Conservation (phyloP, 202 grass and related monocot species). For the Digitaria exilis region DNA sequence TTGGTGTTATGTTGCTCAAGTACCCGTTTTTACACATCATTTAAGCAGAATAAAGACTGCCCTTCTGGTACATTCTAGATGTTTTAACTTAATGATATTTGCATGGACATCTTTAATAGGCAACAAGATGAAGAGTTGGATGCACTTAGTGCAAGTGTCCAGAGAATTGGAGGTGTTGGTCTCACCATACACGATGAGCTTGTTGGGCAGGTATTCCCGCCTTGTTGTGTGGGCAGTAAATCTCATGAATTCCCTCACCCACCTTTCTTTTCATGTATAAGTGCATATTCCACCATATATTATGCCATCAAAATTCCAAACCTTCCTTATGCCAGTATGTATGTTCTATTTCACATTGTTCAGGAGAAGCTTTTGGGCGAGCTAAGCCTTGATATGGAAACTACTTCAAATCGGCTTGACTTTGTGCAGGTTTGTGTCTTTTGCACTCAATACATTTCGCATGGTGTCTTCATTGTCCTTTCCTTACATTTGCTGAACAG, state of each 20-base stretch:
- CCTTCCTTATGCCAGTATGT: background rate
- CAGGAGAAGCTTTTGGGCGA: slow-evolving; percentile 94
- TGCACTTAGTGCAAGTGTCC: slow-evolving; percentile 83
- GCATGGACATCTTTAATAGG: slow-evolving; percentile 38
- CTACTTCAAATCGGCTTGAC: slow-evolving; percentile 86
- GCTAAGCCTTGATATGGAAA: slow-evolving; percentile 92
- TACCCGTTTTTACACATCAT: background rate
- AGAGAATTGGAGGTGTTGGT: slow-evolving; percentile 85
- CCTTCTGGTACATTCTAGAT: background rate
- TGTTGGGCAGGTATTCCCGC: slow-evolving; percentile 64
- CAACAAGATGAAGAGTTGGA: slow-evolving; percentile 96
- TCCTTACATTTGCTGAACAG: background rate
- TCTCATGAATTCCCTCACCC: background rate
- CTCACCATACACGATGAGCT: slow-evolving; percentile 97
- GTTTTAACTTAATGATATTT: slow-evolving; percentile 3
- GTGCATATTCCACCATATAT: background rate
- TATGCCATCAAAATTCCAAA: background rate
- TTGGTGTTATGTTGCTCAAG: background rate
- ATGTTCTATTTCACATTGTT: background rate
- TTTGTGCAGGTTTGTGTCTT: slow-evolving; percentile 75
- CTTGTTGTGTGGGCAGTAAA: background rate
- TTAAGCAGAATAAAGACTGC: background rate
- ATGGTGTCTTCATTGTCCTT: background rate
- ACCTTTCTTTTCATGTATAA: background rate
- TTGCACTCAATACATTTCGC: background rate